A percentile compares a stretch with the other conserved stretches of the same genome.
Conservation (phyloP, 805 yeast genomes). For the Ogataea siamensis region DNA sequence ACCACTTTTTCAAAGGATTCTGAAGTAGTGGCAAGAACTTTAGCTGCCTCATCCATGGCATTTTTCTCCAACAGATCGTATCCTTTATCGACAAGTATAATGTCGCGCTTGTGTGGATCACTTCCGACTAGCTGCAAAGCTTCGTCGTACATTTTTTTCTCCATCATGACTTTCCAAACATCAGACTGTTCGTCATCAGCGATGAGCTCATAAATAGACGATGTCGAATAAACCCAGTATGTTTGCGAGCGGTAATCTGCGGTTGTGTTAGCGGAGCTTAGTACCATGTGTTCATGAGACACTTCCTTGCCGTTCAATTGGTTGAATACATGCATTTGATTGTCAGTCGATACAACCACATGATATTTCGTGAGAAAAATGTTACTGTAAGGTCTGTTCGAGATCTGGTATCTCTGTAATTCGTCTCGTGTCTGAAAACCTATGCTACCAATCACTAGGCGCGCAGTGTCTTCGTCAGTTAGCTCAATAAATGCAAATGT, state of each 20-base stretch:
- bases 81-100: slow-evolving; percentile 55
- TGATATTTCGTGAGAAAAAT: slow-evolving; percentile 54
- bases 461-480: slow-evolving; percentile 18
- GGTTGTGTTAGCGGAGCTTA: slow-evolving; percentile 37
- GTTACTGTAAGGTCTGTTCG: slow-evolving; percentile 19
- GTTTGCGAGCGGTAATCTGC: slow-evolving; percentile 54
- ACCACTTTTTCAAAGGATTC: slow-evolving; percentile 71
- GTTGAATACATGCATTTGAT: slow-evolving; percentile 44
- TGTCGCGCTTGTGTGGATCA: slow-evolving; percentile 42
- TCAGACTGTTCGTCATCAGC: slow-evolving; percentile 66
- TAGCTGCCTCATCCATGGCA: slow-evolving; percentile 44
- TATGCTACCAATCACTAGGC: slow-evolving; percentile 22
- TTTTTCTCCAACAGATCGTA: slow-evolving; percentile 38
- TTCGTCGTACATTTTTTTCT: slow-evolving; percentile 53
- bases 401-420: slow-evolving; percentile 10
- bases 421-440: slow-evolving; percentile 24
- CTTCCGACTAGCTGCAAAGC: slow-evolving; percentile 48
- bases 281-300: slow-evolving; percentile 33
- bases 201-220: slow-evolving; percentile 67
- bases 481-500: slow-evolving; percentile 25
- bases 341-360: slow-evolving; percentile 43
- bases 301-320: slow-evolving; percentile 50
- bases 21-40: slow-evolving; percentile 57
- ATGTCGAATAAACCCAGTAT: slow-evolving; percentile 70
- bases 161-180: slow-evolving; percentile 68